phyloP scores from a whole-genome alignment of 2,329 filamentous ascomycete species.

The Pleomassaria siparia region DNA sequence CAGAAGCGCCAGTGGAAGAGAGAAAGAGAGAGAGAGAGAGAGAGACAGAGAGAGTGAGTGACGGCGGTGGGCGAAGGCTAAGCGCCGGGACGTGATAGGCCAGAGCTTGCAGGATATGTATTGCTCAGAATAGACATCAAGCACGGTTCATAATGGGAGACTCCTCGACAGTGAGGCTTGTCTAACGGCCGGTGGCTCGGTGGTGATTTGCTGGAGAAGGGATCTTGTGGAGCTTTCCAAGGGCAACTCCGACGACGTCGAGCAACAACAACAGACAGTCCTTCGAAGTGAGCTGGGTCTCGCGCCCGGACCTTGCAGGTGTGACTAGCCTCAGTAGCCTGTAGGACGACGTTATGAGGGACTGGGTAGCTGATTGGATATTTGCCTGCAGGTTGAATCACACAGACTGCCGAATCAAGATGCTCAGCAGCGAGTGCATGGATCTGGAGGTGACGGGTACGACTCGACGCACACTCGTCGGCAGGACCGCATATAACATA shows the following conservation, averaged over 20 bases:
- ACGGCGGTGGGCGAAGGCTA: conserved; percentile 34
- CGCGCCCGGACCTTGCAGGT: no score
- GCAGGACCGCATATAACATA: conserved; percentile 12
- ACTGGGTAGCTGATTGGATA: no score
- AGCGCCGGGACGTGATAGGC: conserved; percentile 36
- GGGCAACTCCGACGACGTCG: no score
- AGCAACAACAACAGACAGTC: no score
- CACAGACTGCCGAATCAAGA: no score
- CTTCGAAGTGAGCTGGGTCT: no score
- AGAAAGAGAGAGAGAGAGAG: no score
- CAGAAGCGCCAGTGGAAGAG: conserved; percentile 30
- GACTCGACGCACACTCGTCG: conserved; percentile 1
- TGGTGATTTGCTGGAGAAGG: conserved; percentile 30
- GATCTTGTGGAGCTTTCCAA: conserved; percentile 22
- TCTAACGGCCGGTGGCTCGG: conserved; percentile 35
- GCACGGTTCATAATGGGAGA: conserved; percentile 28
- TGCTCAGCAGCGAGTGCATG: no score
- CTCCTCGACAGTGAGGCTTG: conserved; percentile 30
- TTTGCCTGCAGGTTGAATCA: no score
- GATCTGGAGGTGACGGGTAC: neutral
- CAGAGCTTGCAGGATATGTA: conserved; percentile 42
- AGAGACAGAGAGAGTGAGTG: conserved; percentile 22
- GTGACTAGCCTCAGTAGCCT: no score
- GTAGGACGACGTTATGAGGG: no score
- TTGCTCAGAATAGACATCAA: conserved; percentile 40